Evolutionary conservation across 257 asterid species (phyloP).

Genomic region (Solanum gandarillasii): DNA sequence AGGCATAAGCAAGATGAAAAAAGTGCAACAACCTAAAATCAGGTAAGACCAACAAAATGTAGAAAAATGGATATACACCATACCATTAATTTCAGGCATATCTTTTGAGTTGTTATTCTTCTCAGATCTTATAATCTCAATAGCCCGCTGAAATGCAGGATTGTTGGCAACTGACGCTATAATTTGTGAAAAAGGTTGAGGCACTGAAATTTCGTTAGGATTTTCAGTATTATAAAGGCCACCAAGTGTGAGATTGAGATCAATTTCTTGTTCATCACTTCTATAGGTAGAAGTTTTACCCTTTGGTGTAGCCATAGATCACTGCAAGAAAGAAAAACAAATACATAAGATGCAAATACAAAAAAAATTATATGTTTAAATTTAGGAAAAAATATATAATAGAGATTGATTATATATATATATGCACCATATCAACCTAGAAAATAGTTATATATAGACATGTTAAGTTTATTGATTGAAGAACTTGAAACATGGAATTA

Average conservation of each 20-base stretch:
- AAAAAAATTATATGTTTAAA: not conserved
- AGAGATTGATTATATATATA: too few relatives aligned
- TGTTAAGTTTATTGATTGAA: not conserved
- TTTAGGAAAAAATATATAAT: not conserved
- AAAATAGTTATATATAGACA: not conserved
- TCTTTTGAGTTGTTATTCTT: not conserved
- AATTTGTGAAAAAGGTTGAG: not conserved
- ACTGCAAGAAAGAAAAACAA: not conserved
- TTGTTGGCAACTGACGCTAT: not conserved
- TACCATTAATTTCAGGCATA: not conserved
- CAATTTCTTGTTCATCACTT: not conserved
- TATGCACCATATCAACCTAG: not conserved
- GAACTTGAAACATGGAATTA: not conserved
- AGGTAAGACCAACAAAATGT: not conserved
- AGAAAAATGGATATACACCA: not conserved
- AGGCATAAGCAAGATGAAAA: not conserved
- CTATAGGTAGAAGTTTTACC: not conserved
- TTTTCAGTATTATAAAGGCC: not conserved
- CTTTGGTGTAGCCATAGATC: not conserved
- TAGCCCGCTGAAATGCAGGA: not conserved
- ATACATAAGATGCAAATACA: not conserved
- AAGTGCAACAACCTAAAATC: not conserved
- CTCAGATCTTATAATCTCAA: not conserved
- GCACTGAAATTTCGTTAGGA: not conserved
- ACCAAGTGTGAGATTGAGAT: not conserved